Evolutionary conservation across 2,329 filamentous ascomycete genomes (phyloP), one percentile per base, ranked within the genome.

Genomic region (Pseudocercospora fijiensis): DNA sequence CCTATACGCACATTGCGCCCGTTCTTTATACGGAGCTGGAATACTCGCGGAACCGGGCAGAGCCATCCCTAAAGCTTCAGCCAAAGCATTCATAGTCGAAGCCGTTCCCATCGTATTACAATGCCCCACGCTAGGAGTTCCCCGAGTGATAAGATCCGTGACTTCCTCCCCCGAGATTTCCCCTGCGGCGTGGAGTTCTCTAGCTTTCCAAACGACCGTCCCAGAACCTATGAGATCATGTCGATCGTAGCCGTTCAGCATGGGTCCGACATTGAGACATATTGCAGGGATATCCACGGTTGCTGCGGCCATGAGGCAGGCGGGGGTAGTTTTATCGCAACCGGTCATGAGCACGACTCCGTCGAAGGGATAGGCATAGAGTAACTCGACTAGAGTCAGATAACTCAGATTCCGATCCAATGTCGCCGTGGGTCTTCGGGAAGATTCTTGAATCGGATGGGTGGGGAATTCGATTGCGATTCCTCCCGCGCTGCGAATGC

Each of bases 101-200:
- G 72, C 72, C 5, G 72, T 74, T 0, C 72, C 72, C 71, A 74
- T 72, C 6, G 72, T 74, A 45, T 74, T 74, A 60, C 72, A 74
- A 55, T 74, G 72, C 8, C 72, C 72, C 16, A 69, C 72, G 55
- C 65, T 69, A 0, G 72, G 68, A 1, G 72, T 73, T 2, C 72
- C 72, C 5, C 67, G 61, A 2, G 72, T 72, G 24, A 74, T 67
- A 37, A 74, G 62, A 45, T 73, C 68, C 28, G 67, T 69, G 5
- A 74, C 45, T 41, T 68, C 68, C 5, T 69, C 65, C 41, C 73
- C 72, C 28, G 70, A 65, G 24, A 74, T 68, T n/a, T 71, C 62
- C 2, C 72, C 72, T 3, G 65, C 67, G 8, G 72, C 71, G 47
- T 73, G 72, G 56, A 73, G 51, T 53, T 74, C 72, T 24, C 72